Percentiles rank a stretch among this genome's conserved stretches.
Conservation (phyloP, 148 eudicot species). For the Chenopodium berlandieri region DNA sequence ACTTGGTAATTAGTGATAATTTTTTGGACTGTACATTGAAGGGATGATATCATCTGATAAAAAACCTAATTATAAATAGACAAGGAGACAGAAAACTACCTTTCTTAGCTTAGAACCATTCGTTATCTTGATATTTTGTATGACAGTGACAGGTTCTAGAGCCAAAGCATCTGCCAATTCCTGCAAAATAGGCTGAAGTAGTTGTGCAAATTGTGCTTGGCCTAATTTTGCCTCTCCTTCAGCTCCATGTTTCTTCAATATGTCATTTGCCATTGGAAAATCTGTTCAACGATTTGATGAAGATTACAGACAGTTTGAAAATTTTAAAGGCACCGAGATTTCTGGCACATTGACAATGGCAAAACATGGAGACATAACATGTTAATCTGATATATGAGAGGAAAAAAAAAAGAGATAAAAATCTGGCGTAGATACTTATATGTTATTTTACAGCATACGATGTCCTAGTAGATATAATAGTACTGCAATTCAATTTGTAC, state of each 20-base stretch:
- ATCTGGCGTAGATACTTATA: neutral
- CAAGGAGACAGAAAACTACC: conserved; percentile 28
- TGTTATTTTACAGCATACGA: too few relatives aligned
- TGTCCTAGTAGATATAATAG: neutral
- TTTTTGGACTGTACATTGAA: neutral
- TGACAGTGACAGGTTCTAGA: conserved; percentile 38
- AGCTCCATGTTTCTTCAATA: conserved; percentile 59
- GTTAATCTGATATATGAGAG: neutral
- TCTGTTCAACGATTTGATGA: conserved; percentile 37
- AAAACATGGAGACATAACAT: neutral
- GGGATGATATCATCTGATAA: neutral
- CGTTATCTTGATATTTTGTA: conserved; percentile 49
- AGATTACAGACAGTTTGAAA: neutral
- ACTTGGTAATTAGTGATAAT: neutral
- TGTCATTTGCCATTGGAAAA: conserved; percentile 46
- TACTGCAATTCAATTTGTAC: neutral
- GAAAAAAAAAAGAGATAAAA: neutral
- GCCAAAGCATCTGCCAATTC: conserved; percentile 63
- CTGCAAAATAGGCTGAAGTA: conserved; percentile 54
- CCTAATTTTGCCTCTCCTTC: conserved; percentile 60
- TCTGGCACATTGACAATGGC: neutral
- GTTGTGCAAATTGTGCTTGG: conserved; percentile 62
- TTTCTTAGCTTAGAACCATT: conserved; percentile 60
- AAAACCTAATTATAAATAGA: neutral
- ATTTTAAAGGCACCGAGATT: neutral